Evolutionary conservation across 2,329 filamentous ascomycete species (phyloP).

Genomic region (Aspergillus brunneoviolaceus): DNA sequence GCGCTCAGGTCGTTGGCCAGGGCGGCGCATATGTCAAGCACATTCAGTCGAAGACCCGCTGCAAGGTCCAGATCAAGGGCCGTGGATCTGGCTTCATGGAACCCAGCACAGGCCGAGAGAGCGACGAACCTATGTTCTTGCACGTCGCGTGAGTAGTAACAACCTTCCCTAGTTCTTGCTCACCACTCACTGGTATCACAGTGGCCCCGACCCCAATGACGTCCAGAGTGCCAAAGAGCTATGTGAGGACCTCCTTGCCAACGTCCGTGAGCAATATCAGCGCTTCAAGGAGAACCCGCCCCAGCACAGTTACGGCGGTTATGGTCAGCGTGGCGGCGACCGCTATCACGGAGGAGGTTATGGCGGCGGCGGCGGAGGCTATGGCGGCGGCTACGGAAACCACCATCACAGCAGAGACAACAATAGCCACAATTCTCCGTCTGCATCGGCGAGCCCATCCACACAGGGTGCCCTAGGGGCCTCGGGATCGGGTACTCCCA

Average conservation of each 20-base stretch:
- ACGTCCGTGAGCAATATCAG: conserved; percentile 87
- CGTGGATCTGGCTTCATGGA: conserved; percentile 94
- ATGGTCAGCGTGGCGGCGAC: conserved; percentile 43
- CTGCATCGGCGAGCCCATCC: conserved; percentile 46
- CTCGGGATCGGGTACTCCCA: conserved; percentile 33
- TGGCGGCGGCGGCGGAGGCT: conserved; percentile 41
- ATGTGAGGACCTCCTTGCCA: conserved; percentile 81
- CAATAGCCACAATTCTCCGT: conserved; percentile 37
- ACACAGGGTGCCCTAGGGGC: conserved; percentile 43
- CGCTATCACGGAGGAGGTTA: conserved; percentile 37
- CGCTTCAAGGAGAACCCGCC: conserved; percentile 82
- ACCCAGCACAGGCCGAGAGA: conserved; percentile 80
- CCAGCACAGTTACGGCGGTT: conserved; percentile 60
- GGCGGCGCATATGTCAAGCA: conserved; percentile 96
- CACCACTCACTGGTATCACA: conserved; percentile 45
- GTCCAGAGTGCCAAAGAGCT: conserved; percentile 84
- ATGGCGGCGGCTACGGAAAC: conserved; percentile 23
- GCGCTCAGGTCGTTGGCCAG: conserved; percentile 92
- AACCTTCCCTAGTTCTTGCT: background rate
- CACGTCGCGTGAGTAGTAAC: conserved; percentile 72
- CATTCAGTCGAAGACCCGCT: conserved; percentile 92
- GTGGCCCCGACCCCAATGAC: conserved; percentile 81
- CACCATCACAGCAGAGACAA: conserved; percentile 26
- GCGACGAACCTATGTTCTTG: conserved; percentile 93
- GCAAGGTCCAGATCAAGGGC: conserved; percentile 97